Evolutionary conservation across 306 rosid genomes (phyloP).

Genomic region (Calophaca sinica): DNA sequence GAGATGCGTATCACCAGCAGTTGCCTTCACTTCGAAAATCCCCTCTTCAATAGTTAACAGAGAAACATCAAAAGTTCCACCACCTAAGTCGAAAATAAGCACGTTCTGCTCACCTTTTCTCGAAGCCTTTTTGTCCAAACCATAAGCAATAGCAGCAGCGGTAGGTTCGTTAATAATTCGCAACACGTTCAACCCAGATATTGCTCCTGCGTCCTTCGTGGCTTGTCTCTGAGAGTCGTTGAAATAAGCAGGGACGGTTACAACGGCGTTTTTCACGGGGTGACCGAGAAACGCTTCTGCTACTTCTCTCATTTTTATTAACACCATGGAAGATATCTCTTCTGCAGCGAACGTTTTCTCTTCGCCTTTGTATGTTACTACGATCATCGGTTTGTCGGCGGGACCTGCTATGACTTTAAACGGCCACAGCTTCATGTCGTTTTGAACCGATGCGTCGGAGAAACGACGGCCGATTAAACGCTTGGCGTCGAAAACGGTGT

Average conservation of each 20-base stretch:
- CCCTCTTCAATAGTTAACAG: slow-evolving; percentile 78
- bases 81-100: slow-evolving; percentile 77
- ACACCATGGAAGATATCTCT: slow-evolving; percentile 85
- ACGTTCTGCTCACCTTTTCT: slow-evolving; percentile 80
- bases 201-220: slow-evolving; percentile 77
- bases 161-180: slow-evolving; percentile 87
- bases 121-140: slow-evolving; percentile 74
- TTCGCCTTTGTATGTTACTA: slow-evolving; percentile 72
- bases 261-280: slow-evolving; percentile 66
- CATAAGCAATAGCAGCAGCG: slow-evolving; percentile 85
- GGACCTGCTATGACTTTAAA: slow-evolving; percentile 73
- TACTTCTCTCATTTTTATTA: slow-evolving; percentile 69
- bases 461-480: slow-evolving; percentile 75
- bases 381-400: slow-evolving; percentile 75
- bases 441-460: slow-evolving; percentile 69
- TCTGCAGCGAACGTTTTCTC: slow-evolving; percentile 70
- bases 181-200: slow-evolving; percentile 72
- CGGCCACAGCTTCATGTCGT: slow-evolving; percentile 90
- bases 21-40: slow-evolving; percentile 86
- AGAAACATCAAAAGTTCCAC: slow-evolving; percentile 85
- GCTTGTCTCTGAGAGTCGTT: slow-evolving; percentile 92
- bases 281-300: slow-evolving; percentile 78
- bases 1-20: slow-evolving; percentile 82
- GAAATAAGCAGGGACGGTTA: slow-evolving; percentile 85
- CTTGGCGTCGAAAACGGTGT: slow-evolving; percentile 88